A percentile compares a stretch with the other conserved stretches of the same genome.
phyloP scores from a whole-genome alignment of 1,139 yeast species.

The Trichomonascaceae sp. region DNA sequence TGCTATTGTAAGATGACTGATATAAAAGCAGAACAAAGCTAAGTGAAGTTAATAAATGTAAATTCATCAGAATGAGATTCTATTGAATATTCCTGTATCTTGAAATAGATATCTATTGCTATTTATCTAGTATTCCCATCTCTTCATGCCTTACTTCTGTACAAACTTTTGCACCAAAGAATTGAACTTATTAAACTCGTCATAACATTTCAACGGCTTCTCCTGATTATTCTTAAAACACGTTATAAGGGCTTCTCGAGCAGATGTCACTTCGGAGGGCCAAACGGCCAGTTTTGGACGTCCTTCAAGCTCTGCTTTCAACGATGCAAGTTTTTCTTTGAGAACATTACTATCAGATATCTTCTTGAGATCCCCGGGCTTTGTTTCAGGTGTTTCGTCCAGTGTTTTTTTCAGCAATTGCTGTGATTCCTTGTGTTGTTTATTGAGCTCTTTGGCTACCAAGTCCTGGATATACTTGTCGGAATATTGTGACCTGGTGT shows the following conservation, averaged over 20 bases:
- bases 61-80: not conserved
- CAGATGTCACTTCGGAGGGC: constrained; percentile 35
- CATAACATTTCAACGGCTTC: constrained; percentile 81
- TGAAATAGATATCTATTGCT: too few species aligned
- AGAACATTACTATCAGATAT: constrained; percentile 24
- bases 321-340: constrained; percentile 39
- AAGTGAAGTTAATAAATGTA: not conserved
- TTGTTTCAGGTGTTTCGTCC: constrained; percentile 20
- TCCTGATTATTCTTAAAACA: constrained; percentile 69
- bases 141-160: not conserved
- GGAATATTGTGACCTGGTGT: constrained; percentile 71
- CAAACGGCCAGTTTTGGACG: constrained; percentile 35
- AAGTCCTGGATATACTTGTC: constrained; percentile 73
- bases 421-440: constrained; percentile 55
- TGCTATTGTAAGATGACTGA: not conserved
- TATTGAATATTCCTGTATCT: too few species aligned
- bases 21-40: not conserved
- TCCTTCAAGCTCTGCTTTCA: constrained; percentile 36
- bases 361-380: constrained; percentile 34
- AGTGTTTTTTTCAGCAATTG: constrained; percentile 46
- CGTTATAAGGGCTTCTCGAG: constrained; percentile 53
- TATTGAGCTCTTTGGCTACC: constrained; percentile 59
- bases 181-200: constrained; percentile 71
- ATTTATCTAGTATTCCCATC: too few species aligned
- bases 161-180: constrained; percentile 6